Evolutionary conservation across 148 eudicot species (phyloP).

Genomic region (Dysphania ambrosioides): DNA sequence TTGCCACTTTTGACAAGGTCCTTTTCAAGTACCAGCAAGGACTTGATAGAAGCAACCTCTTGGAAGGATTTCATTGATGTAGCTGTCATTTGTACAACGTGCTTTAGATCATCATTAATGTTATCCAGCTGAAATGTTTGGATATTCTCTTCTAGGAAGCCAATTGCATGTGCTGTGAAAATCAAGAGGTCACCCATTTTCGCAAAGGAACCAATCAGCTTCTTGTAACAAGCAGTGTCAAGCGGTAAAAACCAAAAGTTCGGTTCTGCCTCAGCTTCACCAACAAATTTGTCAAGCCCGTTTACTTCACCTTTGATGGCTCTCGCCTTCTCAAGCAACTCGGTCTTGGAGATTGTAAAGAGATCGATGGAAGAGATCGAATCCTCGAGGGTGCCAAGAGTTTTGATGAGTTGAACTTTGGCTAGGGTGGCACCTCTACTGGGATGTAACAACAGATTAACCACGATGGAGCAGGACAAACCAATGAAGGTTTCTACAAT

Average conservation of each 20-base stretch:
- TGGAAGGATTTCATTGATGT: constrained; percentile 45
- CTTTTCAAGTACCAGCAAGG: constrained; percentile 41
- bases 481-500: constrained; percentile 72
- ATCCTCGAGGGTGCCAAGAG: constrained; percentile 30
- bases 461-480: constrained; percentile 51
- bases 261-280: constrained; percentile 74
- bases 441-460: constrained; percentile 54
- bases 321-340: constrained; percentile 29
- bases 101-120: constrained; percentile 44
- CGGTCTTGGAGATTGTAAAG: background rate
- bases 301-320: constrained; percentile 30
- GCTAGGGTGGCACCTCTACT: constrained; percentile 67
- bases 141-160: constrained; percentile 36
- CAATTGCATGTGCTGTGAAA: constrained; percentile 42
- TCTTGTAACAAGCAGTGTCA: constrained; percentile 44
- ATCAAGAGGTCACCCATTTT: constrained; percentile 43
- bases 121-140: constrained; percentile 27
- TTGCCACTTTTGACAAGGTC: constrained; percentile 36
- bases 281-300: constrained; percentile 45
- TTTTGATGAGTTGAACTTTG: constrained; percentile 48
- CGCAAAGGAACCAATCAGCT: constrained; percentile 43
- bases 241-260: constrained; percentile 78
- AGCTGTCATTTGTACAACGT: constrained; percentile 33
- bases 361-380: constrained; percentile 34
- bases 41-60: constrained; percentile 46